phyloP scores from a whole-genome alignment of 768 basidiomycete genomes.

The Mycena haematopus region DNA sequence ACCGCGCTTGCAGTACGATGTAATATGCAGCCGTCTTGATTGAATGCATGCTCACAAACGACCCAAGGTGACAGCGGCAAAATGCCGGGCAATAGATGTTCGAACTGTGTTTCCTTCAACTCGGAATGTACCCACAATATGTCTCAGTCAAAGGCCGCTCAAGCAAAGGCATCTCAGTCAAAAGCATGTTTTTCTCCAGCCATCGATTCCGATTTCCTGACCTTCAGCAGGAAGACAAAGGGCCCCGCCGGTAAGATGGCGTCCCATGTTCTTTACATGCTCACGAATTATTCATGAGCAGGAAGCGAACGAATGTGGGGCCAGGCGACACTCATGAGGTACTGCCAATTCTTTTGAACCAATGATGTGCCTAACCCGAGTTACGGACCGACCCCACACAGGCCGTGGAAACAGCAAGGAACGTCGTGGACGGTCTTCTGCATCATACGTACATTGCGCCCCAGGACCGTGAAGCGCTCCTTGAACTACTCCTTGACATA shows the following conservation, averaged over 20 bases:
- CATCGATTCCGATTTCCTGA: background rate
- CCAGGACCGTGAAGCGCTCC: conserved; percentile 15
- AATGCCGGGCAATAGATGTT: conserved; percentile 15
- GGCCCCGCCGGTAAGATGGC: conserved; percentile 12
- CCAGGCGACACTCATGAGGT: background rate
- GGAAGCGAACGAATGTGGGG: conserved; percentile 9
- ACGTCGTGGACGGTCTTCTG: conserved; percentile 19
- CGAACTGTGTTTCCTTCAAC: conserved; percentile 20
- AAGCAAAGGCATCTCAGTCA: conserved; percentile 5
- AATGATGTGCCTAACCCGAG: background rate
- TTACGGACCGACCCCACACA: background rate
- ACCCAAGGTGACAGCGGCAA: too few species aligned
- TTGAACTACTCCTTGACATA: conserved; percentile 19
- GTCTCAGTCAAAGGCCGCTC: conserved; percentile 12
- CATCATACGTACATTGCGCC: conserved; percentile 11
- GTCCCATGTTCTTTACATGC: background rate
- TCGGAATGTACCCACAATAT: conserved; percentile 26
- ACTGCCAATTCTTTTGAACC: background rate
- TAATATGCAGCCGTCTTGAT: too few species aligned
- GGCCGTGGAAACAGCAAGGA: conserved; percentile 7
- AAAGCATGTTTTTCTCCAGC: conserved; percentile 8
- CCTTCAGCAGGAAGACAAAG: conserved; percentile 3
- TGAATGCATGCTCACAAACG: too few species aligned
- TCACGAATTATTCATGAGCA: background rate
- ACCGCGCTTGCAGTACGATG: too few species aligned